Conservation (phyloP, 345 rosid species). For the Salix suchowensis region DNA sequence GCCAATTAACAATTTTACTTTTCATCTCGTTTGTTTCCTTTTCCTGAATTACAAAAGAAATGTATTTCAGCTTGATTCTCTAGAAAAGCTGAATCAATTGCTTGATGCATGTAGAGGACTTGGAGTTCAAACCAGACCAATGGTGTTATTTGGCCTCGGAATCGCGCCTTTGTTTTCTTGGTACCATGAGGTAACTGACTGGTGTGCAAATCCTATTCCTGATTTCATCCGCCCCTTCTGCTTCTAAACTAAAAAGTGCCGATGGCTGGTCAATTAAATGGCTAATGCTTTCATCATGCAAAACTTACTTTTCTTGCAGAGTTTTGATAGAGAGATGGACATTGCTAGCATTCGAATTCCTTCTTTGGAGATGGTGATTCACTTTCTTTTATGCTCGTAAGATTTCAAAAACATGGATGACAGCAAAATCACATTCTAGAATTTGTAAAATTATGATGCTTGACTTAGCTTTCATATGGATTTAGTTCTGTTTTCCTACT, state of each 20-base stretch:
- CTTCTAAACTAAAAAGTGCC: not conserved
- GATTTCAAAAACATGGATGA: no score
- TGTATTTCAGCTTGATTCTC: constrained; percentile 44
- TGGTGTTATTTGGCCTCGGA: constrained; percentile 39
- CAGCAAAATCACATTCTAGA: no score
- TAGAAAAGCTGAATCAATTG: constrained; percentile 59
- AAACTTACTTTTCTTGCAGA: constrained; percentile 27
- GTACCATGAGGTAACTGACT: constrained; percentile 60
- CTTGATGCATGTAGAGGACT: constrained; percentile 52
- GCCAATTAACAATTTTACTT: no score
- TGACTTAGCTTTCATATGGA: no score
- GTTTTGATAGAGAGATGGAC: constrained; percentile 59
- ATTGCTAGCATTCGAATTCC: constrained; percentile 41
- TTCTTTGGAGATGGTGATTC: constrained; percentile 54
- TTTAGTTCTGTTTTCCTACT: no score
- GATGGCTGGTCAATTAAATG: not conserved
- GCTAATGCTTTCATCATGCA: not conserved
- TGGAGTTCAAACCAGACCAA: constrained; percentile 52
- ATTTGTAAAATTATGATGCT: no score
- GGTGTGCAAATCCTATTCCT: not conserved
- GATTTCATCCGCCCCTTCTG: not conserved
- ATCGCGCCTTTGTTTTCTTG: constrained; percentile 61
- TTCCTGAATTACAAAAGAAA: no score
- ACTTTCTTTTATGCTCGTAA: not conserved
- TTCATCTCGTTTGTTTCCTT: no score